These are phyloP conservation scores for Monosporozyma aquatica DNA, from an alignment of 805 yeast species.

Conservation along the genomic window DNA sequence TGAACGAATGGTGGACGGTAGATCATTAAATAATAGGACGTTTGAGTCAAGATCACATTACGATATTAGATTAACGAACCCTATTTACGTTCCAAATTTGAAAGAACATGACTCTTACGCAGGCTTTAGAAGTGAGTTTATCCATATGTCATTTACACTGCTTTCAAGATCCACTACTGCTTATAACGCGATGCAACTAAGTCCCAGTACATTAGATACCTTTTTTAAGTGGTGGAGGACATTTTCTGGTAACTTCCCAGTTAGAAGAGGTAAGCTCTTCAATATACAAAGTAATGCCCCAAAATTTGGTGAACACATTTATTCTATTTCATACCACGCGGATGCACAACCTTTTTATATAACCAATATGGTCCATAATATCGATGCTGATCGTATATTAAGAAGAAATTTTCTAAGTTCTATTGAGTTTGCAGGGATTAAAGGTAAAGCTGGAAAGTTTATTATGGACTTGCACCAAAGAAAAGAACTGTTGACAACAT, in stretches of 20 bases:
- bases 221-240: conserved; percentile 82
- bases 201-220: conserved; percentile 57
- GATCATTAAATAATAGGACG: conserved; percentile 33
- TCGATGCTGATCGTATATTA: conserved; percentile 26
- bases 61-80: conserved; percentile 48
- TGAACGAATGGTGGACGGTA: conserved; percentile 35
- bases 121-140: conserved; percentile 72
- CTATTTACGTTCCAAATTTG: conserved; percentile 39
- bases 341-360: conserved; percentile 63
- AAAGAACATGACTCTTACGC: conserved; percentile 65
- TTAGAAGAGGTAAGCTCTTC: conserved; percentile 66
- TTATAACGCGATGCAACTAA: conserved; percentile 67
- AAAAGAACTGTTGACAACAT: conserved; percentile 38
- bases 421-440: conserved; percentile 59
- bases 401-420: conserved; percentile 12
- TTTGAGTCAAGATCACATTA: conserved; percentile 50
- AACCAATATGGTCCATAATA: conserved; percentile 55
- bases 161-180: conserved; percentile 34
- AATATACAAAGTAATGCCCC: conserved; percentile 43
- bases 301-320: conserved; percentile 67
- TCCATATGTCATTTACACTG: conserved; percentile 61
- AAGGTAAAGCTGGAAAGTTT: conserved; percentile 48
- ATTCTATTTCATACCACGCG: conserved; percentile 72
- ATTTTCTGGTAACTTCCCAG: conserved; percentile 75
- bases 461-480: conserved; percentile 60